A percentile compares a stretch with the other conserved stretches of the same genome.
phyloP scores from a whole-genome alignment of 805 yeast genomes.

The Sungouiozyma ichnusensis region DNA sequence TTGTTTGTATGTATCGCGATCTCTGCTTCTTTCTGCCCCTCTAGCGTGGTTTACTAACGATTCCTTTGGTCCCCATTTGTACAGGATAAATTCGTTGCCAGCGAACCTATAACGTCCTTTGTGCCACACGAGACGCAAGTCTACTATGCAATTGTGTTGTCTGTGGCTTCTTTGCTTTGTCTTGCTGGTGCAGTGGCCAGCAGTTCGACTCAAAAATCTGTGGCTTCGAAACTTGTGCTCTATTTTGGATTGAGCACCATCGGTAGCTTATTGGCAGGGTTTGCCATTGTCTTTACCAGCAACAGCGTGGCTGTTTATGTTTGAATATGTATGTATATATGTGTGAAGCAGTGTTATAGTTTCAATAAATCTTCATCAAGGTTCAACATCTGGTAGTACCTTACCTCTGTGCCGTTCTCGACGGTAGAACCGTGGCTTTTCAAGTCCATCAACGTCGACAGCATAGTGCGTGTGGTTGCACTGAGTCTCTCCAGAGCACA shows the following conservation, averaged over 20 bases:
- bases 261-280: constrained; percentile 31
- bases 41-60: constrained; percentile 1
- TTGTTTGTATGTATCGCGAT: constrained; percentile 14
- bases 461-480: constrained; percentile 32
- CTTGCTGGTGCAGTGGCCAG: constrained; percentile 13
- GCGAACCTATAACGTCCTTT: constrained; percentile 10
- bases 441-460: constrained; percentile 19
- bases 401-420: constrained; percentile 11
- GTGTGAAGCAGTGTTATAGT: constrained; percentile 2
- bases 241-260: constrained; percentile 18
- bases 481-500: constrained; percentile 37
- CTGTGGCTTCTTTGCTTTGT: constrained; percentile 11
- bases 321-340: constrained; percentile 2
- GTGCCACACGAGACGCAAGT: constrained; percentile 18
- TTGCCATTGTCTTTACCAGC: constrained; percentile 33
- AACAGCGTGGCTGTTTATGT: constrained; percentile 30
- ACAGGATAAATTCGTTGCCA: constrained; percentile 15
- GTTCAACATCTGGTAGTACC: constrained; percentile 31
- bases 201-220: constrained; percentile 9
- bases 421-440: constrained; percentile 26
- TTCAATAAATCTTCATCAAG: constrained; percentile 37
- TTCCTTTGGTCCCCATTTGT: neutral
- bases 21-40: neutral
- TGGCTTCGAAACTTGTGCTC: constrained; percentile 13
- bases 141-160: constrained; percentile 14